Base-by-base conservation (phyloP, 2,329 filamentous ascomycete genomes). In the Ophiocordyceps australis region DNA sequence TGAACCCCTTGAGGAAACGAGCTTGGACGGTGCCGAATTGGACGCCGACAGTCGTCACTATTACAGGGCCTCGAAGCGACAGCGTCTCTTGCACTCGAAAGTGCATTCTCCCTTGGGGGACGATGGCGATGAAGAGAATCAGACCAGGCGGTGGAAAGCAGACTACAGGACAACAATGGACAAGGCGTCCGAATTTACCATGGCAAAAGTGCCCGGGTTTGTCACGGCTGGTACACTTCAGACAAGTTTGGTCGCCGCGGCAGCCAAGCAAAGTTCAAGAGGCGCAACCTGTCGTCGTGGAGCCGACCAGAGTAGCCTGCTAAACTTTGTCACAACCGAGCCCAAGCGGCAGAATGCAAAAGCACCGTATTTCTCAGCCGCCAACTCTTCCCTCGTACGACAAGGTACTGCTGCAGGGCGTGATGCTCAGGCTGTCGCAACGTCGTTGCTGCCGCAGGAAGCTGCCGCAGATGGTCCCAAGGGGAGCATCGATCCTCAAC, bases 101-200 rank as follows among this genome's bases (percentile, higher is more conserved):
- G n/a, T n/a, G n/a, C n/a, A n/a, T n/a, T n/a, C n/a, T n/a, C n/a
- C n/a, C 3, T 30, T 31, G 2, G 31, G 30, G 6, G 29, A 38
- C 9, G 32, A 33, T 10, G 26, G 32, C 8, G 22, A 24, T 1
- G 34, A 36, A 3, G 43, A 52, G 36, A 34, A 20, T 12, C 10
- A 21, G 11, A 4, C 12, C 10, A 12, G 52, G 30, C 38, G 39
- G 16, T 56, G 55, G 52, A 37, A 51, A 26, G 50, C 52, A 7
- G 54, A 52, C 25, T 65, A 69, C 30, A 38, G 50, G 5, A 75
- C 71, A 5, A 77, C 71, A 1, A 76, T 77, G 68, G 62, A 68
- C 23, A 53, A 59, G 28, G 49, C 60, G 0, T 48, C 59, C 0
- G 58, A 49, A 0, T 79, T 79, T 31, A 75, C 69, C 0, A 57